Base-by-base conservation (phyloP, 2,329 filamentous ascomycete species). In the Aureobasidium namibiae region DNA sequence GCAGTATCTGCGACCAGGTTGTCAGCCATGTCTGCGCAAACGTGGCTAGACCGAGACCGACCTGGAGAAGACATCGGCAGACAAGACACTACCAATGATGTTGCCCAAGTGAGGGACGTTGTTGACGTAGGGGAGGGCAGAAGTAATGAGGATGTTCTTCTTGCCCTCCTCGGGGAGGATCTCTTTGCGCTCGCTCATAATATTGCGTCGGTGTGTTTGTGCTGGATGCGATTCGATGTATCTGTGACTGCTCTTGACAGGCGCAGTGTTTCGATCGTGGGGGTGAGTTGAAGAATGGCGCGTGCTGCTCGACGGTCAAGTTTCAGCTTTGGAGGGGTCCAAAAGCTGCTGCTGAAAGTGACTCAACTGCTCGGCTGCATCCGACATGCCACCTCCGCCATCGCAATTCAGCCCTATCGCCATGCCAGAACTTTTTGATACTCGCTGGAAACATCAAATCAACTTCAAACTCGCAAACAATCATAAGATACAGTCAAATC, bases 101-200 rank as follows among this genome's bases (percentile, higher is more conserved):
- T 95, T 95, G 63, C 90, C 92, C 67, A 96, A 77, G 76, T 96
- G 92, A 50, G 91, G 79, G 0, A 81, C 76, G 68, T 86, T 86
- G 73, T 86, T 86, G 56, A 90, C 88, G 68, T 96, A 96, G 42
- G 91, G 91, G 49, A 96, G 75, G n/a, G 92, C 92, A 67, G 88
- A 92, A 44, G 92, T 96, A 67, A 97, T 86, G 63, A 97, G 82
- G 67, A 95, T 84, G 73, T 96, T 97, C 68, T 86, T 82, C 80
- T 95, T 86, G 66, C 78, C 78, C 61, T 76, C 73, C 61, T 75
- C 69, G 57, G 78, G 78, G 58, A 80, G 69, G 53, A 79, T 77
- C 65, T 74, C 74, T 61, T 74, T 72, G 45, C 67, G 60, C 56
- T 45, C 60, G 52, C 33, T 49, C 63, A 66, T 66, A 56, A 14